Base-by-base conservation (phyloP, 2,329 filamentous ascomycete genomes). In the Ophiostoma australiae region DNA sequence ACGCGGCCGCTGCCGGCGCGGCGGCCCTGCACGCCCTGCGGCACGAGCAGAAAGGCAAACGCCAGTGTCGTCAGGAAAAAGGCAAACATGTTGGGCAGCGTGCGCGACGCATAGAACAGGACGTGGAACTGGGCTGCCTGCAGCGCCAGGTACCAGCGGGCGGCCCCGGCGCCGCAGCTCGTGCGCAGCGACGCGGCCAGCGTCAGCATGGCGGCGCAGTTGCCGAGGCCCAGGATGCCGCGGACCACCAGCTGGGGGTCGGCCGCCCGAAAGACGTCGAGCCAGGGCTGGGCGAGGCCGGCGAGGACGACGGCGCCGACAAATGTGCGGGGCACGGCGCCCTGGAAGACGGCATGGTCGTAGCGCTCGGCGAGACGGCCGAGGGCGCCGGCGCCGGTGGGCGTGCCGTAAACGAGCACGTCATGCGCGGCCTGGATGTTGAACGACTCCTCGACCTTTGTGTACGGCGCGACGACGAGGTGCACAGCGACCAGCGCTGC, bases 401-500 rank as follows among this genome's bases (percentile, higher is more conserved):
- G 92, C 1, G 92, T 88, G 33, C 93, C 93, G 78, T 95, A 93
- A 52, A 87, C 86, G 72, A 97, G 80, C 48, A 99, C 90, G 79
- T 99, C 95, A 80, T 98, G 95, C 3, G 89, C 87, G 6, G 95
- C 95, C 80, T 99, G 95, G 72, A 98, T 88, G 79, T 97, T 97
- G 86, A 99, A 98, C 0, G 94, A 98, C 80, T 99, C 95, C 80
- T 99, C 95, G 72, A 99, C 95, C 80, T 99, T 99, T 71, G 94
- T 97, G 82, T 96, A 94, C 0, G 95, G 95, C 13, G 94, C 88
- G 33, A 89, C 78, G 73, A 88, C 77, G 70, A 97, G 87, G 79
- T 97, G 92, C 70, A 91, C 70, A 72, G 91, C 78, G 75, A 92
- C 84, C 44, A 90, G 78, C 2, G 84, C 79, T 1, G 91, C 90